A percentile compares a stretch with the other conserved stretches of the same genome.
Evolutionary conservation across 805 yeast species (phyloP).

Genomic region (Saturnispora bothae): DNA sequence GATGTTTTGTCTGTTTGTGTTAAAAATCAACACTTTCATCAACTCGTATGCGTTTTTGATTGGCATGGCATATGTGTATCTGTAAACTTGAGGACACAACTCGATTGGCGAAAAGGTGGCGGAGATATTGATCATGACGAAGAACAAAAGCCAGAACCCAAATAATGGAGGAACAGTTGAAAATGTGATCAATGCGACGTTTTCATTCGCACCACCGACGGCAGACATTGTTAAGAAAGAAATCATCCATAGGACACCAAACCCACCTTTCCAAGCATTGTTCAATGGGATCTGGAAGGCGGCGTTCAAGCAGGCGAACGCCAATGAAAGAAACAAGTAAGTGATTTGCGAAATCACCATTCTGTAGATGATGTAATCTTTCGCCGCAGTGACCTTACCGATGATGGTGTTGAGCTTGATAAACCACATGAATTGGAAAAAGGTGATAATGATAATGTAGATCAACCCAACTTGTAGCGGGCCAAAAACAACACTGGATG

Average conservation of each 20-base stretch:
- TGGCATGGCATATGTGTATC: constrained; percentile 62
- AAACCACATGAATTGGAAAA: constrained; percentile 60
- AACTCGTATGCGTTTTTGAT: constrained; percentile 55
- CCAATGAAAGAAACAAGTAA: constrained; percentile 47
- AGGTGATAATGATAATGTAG: constrained; percentile 59
- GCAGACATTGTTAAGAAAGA: constrained; percentile 62
- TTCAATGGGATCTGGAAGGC: constrained; percentile 59
- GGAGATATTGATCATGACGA: constrained; percentile 60
- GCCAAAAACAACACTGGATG: constrained; percentile 43
- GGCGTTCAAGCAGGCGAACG: constrained; percentile 48
- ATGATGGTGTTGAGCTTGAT: constrained; percentile 40
- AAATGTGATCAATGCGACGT: constrained; percentile 42
- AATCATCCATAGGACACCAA: constrained; percentile 64
- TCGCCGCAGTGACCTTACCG: constrained; percentile 32
- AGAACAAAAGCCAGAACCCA: constrained; percentile 63
- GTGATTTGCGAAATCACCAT: constrained; percentile 38
- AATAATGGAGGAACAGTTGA: constrained; percentile 49
- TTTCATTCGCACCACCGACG: constrained; percentile 68
- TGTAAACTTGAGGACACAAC: constrained; percentile 43
- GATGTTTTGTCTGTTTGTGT: constrained; percentile 40
- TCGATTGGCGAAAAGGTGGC: constrained; percentile 61
- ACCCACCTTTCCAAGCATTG: constrained; percentile 50
- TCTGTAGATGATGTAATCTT: constrained; percentile 43
- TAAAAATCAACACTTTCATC: constrained; percentile 46
- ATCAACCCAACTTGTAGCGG: constrained; percentile 71